These are phyloP conservation scores for Groenewaldozyma auringiensis DNA, from an alignment of 1,139 yeast genomes.

Conservation along the genomic window DNA sequence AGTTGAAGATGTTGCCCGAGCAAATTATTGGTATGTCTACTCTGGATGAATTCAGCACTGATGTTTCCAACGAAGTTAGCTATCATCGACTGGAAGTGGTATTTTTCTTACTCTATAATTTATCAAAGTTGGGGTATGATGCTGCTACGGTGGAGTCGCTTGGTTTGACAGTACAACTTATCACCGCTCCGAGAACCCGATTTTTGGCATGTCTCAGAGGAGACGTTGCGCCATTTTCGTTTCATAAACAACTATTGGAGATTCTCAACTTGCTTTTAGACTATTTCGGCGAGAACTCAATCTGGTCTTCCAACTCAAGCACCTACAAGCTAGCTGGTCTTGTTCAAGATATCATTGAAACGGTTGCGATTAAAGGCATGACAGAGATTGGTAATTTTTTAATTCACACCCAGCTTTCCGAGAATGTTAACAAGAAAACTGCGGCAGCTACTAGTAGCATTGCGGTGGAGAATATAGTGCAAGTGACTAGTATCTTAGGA, in stretches of 20 bases:
- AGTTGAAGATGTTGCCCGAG: constrained; percentile 33
- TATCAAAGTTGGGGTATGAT: constrained; percentile 26
- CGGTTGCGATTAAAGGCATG: constrained; percentile 27
- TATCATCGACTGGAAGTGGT: constrained; percentile 62
- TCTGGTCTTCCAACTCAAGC: not conserved
- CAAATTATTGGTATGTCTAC: constrained; percentile 47
- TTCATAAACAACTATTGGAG: constrained; percentile 22
- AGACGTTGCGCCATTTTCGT: constrained; percentile 5
- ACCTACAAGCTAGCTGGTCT: constrained; percentile 15
- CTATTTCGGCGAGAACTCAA: constrained; percentile 11
- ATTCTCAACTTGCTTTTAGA: constrained; percentile 24
- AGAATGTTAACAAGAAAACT: constrained; percentile 14
- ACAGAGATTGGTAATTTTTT: constrained; percentile 15
- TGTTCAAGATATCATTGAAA: constrained; percentile 24
- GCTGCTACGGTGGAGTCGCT: constrained; percentile 14
- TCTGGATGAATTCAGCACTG: constrained; percentile 46
- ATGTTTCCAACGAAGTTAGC: constrained; percentile 44
- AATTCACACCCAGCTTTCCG: not conserved
- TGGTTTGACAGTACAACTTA: constrained; percentile 17
- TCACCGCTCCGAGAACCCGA: constrained; percentile 21
- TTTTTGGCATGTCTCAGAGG: constrained; percentile 15
- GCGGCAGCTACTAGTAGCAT: constrained; percentile 28
- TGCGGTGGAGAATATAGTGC: constrained; percentile 55
- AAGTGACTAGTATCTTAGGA: constrained; percentile 57
- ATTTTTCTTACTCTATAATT: constrained; percentile 52